Base-by-base conservation (phyloP, 371 early-diverging fungal species). In the Saksenaea vasiformis region DNA sequence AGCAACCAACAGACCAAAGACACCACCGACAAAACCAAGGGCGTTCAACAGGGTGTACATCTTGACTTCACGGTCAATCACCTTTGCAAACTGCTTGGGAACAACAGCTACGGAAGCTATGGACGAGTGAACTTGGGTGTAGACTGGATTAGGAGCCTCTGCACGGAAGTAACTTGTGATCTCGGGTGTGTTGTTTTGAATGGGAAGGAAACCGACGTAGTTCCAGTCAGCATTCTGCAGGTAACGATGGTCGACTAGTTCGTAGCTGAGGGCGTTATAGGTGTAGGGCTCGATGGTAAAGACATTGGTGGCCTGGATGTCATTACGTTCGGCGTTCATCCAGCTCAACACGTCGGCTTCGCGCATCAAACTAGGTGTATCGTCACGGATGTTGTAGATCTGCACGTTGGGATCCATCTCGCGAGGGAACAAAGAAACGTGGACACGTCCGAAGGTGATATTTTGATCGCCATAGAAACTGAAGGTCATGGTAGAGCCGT, bases 131-230 rank as follows among this genome's bases (percentile, higher is more conserved):
- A 63, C 67, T 13, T 11, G n/a, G 14, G 66, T 69, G 38, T 81
- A 81, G 28, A 44, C 72, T 11, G 82, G 82, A 34, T 78, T 81
- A 9, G 73, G 70, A 10, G 77, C 68, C 53, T 78, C 82, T 43
- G 64, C 66, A 54, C 82, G 69, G 67, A 81, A 81, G 41, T 64
- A 67, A 56, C 71, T 73, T n/a, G 69, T 70, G 22, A 81, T 66
- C 55, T 74, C 77, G 17, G 79, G 77, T 1, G 82, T 78, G 9
- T 66, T 67, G 62, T 81, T 81, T 34, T 73, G 66, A 22, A 78
- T 72, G 47, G 82, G 79, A 24, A 74, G 60, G 63, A 81, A 81
- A 39, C 82, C 82, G 28, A 81, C 77, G 68, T 77, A 81, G 54
- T 81, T 81, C 82, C 82, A 81, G 15, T 76, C 79, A 17, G 62